These are phyloP conservation scores for Dacryopinax primogenitus DNA, from an alignment of 768 basidiomycete species.

Conservation along the genomic window DNA sequence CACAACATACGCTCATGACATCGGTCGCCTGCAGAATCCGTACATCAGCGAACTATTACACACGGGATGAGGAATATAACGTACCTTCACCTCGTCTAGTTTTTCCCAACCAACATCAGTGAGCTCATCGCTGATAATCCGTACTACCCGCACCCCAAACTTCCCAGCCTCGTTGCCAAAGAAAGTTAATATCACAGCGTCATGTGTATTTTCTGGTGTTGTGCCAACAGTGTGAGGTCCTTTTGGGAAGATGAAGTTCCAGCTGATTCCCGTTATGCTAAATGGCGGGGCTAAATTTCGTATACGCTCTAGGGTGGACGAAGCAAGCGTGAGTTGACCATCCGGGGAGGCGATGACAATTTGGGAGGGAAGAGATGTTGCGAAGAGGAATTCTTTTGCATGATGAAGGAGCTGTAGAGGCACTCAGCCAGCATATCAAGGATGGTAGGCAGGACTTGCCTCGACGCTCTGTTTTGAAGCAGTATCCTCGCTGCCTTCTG, in stretches of 20 bases:
- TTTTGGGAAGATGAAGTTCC: constrained; percentile 1
- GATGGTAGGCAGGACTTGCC: not conserved
- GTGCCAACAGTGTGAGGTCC: not conserved
- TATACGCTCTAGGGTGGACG: not conserved
- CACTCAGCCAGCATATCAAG: not conserved
- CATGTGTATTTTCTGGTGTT: not conserved
- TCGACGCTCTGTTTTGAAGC: not conserved
- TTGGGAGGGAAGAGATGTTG: not conserved
- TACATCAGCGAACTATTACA: not conserved
- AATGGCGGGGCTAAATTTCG: not conserved
- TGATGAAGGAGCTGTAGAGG: not conserved
- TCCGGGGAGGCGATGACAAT: not conserved
- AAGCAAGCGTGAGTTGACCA: not conserved
- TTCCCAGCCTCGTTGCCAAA: not conserved
- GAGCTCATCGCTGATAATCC: not conserved
- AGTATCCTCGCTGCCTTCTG: constrained; percentile 5
- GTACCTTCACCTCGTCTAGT: not conserved
- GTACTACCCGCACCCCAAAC: not conserved
- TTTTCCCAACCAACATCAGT: not conserved
- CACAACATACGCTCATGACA: not conserved
- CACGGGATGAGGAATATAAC: not conserved
- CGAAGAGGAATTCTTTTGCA: not conserved
- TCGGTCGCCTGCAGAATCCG: not conserved
- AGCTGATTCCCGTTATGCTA: not conserved
- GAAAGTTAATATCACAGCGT: not conserved